These are phyloP conservation scores for Lumnitzera racemosa DNA, from an alignment of 345 rosid species.

Conservation along the genomic window DNA sequence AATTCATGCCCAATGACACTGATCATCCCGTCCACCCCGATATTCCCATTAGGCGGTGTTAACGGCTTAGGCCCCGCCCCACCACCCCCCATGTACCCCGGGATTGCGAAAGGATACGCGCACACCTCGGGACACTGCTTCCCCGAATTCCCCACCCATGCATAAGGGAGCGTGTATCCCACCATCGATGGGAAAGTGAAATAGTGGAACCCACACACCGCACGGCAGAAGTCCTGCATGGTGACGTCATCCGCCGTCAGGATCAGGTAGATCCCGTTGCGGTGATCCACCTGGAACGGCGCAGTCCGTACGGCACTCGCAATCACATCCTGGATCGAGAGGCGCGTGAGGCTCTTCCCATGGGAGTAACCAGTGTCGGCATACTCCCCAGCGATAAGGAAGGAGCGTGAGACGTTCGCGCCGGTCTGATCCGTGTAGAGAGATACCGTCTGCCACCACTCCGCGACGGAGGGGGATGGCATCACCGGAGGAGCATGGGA, in stretches of 20 bases:
- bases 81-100: constrained; percentile 72
- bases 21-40: constrained; percentile 89
- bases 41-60: constrained; percentile 70
- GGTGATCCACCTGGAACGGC: constrained; percentile 74
- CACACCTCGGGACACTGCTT: constrained; percentile 93
- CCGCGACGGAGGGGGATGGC: constrained; percentile 54
- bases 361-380: constrained; percentile 49
- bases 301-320: constrained; percentile 58
- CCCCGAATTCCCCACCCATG: constrained; percentile 89
- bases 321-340: constrained; percentile 74
- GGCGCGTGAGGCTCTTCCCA: constrained; percentile 60
- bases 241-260: constrained; percentile 69
- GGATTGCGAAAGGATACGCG: constrained; percentile 88
- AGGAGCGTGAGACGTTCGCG: constrained; percentile 64
- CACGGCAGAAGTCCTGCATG: constrained; percentile 88
- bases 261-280: constrained; percentile 74
- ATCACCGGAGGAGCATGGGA: too few species aligned
- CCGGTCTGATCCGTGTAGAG: constrained; percentile 98
- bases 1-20: constrained; percentile 95
- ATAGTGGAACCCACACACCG: constrained; percentile 94
- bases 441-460: constrained; percentile 86
- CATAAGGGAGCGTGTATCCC: constrained; percentile 94
- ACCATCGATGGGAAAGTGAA: constrained; percentile 96
- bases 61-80: constrained; percentile 44
- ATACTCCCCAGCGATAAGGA: constrained; percentile 69